Evolutionary conservation across 164 flowering plant genomes (phyloP).

Genomic region (Chimonanthus praecox): DNA sequence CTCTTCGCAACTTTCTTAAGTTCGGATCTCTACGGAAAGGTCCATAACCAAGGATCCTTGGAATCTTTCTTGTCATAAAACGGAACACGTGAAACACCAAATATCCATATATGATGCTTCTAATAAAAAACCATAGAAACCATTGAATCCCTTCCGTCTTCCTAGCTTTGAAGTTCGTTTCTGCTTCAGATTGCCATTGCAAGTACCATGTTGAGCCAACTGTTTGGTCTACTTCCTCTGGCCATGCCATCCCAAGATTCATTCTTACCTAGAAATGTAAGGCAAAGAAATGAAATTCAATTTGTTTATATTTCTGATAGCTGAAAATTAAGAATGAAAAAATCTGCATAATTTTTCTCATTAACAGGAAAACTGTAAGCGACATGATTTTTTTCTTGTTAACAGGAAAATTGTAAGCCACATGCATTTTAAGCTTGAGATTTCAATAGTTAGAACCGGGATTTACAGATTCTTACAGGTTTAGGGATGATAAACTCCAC

Average conservation of each 20-base stretch:
- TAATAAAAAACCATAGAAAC: conserved; percentile 55
- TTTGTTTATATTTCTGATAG: background rate
- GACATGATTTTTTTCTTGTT: background rate
- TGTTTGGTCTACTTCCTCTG: conserved; percentile 57
- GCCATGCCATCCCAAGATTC: conserved; percentile 87
- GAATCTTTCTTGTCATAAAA: conserved; percentile 55
- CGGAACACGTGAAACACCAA: conserved; percentile 47
- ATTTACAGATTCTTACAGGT: conserved; percentile 34
- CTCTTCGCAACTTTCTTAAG: conserved; percentile 45
- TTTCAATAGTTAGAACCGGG: background rate
- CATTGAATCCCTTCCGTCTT: conserved; percentile 43
- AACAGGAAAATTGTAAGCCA: background rate
- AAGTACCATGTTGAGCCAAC: conserved; percentile 81
- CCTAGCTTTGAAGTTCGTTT: conserved; percentile 51
- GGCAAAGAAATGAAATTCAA: background rate
- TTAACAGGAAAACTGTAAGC: background rate
- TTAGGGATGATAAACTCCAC: conserved; percentile 66
- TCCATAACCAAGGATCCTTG: conserved; percentile 65
- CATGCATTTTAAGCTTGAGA: background rate
- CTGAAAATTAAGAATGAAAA: too few relatives aligned
- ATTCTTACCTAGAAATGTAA: conserved; percentile 48
- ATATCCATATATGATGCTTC: conserved; percentile 54
- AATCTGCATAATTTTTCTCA: background rate
- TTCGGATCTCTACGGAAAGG: conserved; percentile 72
- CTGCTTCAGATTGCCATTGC: conserved; percentile 81